These are phyloP conservation scores for Magnaporthales sp. DNA, from an alignment of 2,329 filamentous ascomycete species.

Conservation along the genomic window DNA sequence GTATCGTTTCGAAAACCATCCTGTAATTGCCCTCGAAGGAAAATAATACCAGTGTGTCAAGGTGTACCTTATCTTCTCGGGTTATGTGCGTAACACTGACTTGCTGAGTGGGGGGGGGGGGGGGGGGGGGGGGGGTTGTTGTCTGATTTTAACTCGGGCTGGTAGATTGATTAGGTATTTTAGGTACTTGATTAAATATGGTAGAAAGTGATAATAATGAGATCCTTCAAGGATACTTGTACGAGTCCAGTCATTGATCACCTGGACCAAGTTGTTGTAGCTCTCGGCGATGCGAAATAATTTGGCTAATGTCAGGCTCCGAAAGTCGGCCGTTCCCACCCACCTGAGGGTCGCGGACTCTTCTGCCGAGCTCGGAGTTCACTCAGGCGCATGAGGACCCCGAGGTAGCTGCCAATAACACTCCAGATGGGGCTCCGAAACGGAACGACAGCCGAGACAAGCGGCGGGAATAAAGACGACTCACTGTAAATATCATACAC, in stretches of 20 bases:
- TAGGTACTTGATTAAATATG: no score
- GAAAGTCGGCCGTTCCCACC: background rate
- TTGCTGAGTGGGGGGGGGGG: no score
- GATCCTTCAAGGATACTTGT: no score
- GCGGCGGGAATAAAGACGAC: background rate
- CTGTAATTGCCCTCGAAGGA: background rate
- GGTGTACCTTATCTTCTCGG: no score
- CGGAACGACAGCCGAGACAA: background rate
- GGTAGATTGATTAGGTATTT: background rate
- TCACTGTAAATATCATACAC: background rate
- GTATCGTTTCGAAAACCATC: slow-evolving; percentile 8
- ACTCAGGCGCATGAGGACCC: background rate
- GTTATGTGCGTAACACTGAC: no score
- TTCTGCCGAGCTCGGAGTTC: background rate
- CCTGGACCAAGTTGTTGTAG: background rate
- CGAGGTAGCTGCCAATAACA: background rate
- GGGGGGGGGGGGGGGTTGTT: no score
- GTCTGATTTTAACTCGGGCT: background rate
- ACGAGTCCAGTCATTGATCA: background rate
- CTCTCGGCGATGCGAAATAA: background rate
- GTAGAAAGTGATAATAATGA: no score
- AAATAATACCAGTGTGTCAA: no score
- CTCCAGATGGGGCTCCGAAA: background rate
- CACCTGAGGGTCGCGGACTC: background rate
- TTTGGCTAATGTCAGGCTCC: background rate